Base-by-base conservation (phyloP, 2,329 filamentous ascomycete species). In the Arthrobotrys musiformis region DNA sequence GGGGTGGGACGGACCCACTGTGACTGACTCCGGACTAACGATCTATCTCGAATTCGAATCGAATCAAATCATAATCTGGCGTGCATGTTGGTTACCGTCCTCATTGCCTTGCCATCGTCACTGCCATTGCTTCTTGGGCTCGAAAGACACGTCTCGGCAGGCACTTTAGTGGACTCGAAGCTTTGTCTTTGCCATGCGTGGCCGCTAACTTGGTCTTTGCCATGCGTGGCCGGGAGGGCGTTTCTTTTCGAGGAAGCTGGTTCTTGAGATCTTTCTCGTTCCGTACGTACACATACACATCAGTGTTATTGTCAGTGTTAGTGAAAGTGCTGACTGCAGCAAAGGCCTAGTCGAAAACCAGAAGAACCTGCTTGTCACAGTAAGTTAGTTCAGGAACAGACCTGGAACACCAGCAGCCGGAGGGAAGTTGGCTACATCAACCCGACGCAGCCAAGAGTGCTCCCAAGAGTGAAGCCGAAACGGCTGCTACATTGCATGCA, bases 351-450 rank as follows among this genome's bases (percentile, higher is more conserved):
- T 33, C 30, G 9, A n/a, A 28, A 15, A 15, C 15, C 17, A 58
- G 26, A 26, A 19, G 54, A 72, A 72, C 67, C 67, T 70, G 56
- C 67, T 70, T 40, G 19, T n/a, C n/a, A n/a, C n/a, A n/a, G n/a
- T n/a, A n/a, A n/a, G 68, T 64, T 70, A 2, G 68, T 64, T 37
- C 68, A 72, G 68, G 68, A 63, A 72, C 68, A 24, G 17, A 42
- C 52, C 40, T 33, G 40, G 37, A 52, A 62, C 42, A 46, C 37
- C 1, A 62, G 35, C 17, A 44, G 35, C 58, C 58, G 24, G 24
- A 56, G 28, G 68, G 30, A 68, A 62, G 68, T 54, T 13, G 58
- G 30, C 35, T 67, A 11, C 40, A 42, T 63, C 15, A 44, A 64
- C 42, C 30, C 46, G 24, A 72, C 28, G 68, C 58, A 72, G 68